A percentile compares a stretch with the other conserved stretches of the same genome.
These are phyloP conservation scores for Phialophora macrospora DNA, from an alignment of 2,329 filamentous ascomycete species.

Conservation along the genomic window DNA sequence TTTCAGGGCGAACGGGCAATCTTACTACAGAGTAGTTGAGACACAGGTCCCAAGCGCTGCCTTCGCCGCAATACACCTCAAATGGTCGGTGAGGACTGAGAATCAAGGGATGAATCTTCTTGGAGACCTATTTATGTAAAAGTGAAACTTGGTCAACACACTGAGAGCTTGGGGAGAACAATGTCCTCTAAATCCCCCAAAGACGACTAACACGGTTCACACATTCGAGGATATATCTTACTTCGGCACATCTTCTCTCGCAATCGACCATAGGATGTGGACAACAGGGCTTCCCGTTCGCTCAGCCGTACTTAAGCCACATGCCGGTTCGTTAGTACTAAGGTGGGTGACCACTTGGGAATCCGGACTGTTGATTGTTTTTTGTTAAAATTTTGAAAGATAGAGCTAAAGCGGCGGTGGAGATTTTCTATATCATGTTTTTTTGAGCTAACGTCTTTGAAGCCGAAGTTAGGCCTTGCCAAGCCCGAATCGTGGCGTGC, in stretches of 20 bases:
- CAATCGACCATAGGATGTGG: conserved; percentile 1
- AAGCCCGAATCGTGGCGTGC: too few relatives aligned
- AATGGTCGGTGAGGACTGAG: neutral
- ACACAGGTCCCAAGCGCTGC: neutral
- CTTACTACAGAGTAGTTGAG: neutral
- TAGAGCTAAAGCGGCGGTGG: neutral
- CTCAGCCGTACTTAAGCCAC: neutral
- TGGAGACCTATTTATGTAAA: neutral
- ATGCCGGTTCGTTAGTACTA: neutral
- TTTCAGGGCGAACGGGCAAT: neutral
- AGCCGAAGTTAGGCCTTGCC: too few relatives aligned
- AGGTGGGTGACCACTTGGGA: conserved; percentile 1
- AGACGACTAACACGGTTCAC: too few relatives aligned
- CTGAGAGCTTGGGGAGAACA: neutral
- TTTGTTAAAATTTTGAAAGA: neutral
- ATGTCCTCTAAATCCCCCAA: neutral
- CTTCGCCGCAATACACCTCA: neutral
- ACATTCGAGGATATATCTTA: neutral
- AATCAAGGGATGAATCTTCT: neutral
- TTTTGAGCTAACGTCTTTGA: neutral
- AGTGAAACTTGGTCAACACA: neutral
- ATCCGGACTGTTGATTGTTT: conserved; percentile 2
- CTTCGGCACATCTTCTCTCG: neutral
- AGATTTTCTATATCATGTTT: neutral
- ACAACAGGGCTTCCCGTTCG: conserved; percentile 1